Base-by-base conservation (phyloP, 2,329 filamentous ascomycete genomes). In the Phialophora verrucosa region DNA sequence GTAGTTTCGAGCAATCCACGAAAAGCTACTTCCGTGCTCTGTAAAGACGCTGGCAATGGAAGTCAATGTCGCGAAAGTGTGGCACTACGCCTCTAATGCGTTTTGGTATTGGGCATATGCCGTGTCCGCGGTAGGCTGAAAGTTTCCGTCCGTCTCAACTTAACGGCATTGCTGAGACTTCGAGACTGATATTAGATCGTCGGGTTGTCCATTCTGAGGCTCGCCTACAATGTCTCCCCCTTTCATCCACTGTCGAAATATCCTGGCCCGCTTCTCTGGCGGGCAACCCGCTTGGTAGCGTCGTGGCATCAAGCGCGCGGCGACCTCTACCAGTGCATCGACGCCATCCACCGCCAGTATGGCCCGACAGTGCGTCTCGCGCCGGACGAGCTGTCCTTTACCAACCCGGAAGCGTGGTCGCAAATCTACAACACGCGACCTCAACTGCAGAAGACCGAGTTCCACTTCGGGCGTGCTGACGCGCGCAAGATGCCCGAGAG, bases 301-400 rank as follows among this genome's bases (percentile, higher is more conserved):
- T 65, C 61, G 12, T 66, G 62, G 31, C 62, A 65, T 42, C 61
- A 62, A 20, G 59, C 62, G 1, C n/a, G 50, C 27, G 69, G 69
- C 35, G 57, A 63, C 42, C 62, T 70, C 2, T 64, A 70, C 56
- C 12, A 62, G 27, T 38, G 56, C 35, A 64, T 69, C 35, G 54
- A 59, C 35, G 61, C 56, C 59, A 64, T 76, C 11, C 75, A 77
- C 57, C 64, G 70, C 0, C 38, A 70, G 29, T 76, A 77, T 63
- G 76, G 76, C 2, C 56, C 71, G 14, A 67, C 74, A 0, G 73
- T 78, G 10, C 75, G 76, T 1, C 71, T 77, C 14, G 74, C 75
- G 1, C 76, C 76, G 0, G 66, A 76, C 31, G 75, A 77, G 50
- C 70, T 77, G 14, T 73, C 74, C 0, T 76, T 75, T 32, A 71